Evolutionary conservation across 2,329 filamentous ascomycete species (phyloP), one percentile per base, ranked within the genome.

Genomic region (Teratosphaeria gauchensis): DNA sequence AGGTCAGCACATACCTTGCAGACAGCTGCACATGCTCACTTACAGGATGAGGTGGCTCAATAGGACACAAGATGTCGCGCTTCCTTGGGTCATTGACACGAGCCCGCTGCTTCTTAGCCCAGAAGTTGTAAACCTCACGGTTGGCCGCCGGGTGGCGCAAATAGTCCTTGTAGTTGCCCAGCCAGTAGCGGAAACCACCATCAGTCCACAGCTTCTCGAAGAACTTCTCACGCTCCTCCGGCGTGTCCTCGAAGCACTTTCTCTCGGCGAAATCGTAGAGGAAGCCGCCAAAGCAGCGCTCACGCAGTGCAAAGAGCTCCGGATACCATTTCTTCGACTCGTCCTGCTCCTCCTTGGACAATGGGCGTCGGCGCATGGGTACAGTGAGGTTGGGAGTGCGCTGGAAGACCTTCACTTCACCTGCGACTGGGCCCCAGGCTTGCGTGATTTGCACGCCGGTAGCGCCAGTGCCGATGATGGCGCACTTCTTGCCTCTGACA

Each of bases 311-410:
- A 68, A 83, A 86, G 2, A 87, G 72, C 24, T 73, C 69, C 9
- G 75, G 72, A 33, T 77, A 78, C 38, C 73, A 66, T 30, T 62
- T 63, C 65, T 77, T 77, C 28, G 71, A 68, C 3, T 68, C 65
- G 30, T 81, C 72, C 64, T 86, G 81, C 58, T 83, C 80, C 54
- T 79, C 75, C 2, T 66, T 71, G 0, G 76, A 78, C 38, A 85
- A 73, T 0, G 72, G 42, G 2, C 79, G 76, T 57, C 79, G 77
- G 4, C 78, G 76, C 82, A 88, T 86, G 0, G 84, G 84, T 0
- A 88, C 65, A 0, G 82, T 82, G 5, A 86, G 74, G 60, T 88
- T 88, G 0, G 86, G 85, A 1, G 84, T 87, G 11, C 85, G 78
- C 64, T 88, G 83, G 69, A 87, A 87, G 24, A 88, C 82, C 1